Conservation (phyloP, 345 rosid genomes). For the Gossypium rotundifolium region DNA sequence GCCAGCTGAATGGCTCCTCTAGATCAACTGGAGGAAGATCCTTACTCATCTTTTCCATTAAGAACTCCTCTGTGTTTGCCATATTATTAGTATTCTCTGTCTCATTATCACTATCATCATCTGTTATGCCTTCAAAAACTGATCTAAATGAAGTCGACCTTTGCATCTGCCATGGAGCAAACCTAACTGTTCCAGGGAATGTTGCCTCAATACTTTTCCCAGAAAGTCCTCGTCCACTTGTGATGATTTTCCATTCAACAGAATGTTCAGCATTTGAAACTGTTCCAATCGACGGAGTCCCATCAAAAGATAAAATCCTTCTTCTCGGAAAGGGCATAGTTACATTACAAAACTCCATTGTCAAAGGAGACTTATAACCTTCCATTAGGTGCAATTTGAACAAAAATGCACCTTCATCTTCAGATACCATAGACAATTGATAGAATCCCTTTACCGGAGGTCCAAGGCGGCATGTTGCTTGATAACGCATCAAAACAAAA, state of each 20-base stretch:
- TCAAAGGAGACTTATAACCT: conserved; percentile 72
- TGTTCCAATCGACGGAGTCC: conserved; percentile 80
- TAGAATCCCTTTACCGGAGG: conserved; percentile 92
- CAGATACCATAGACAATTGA: conserved; percentile 95
- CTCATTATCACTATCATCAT: conserved; percentile 79
- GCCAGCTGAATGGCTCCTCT: conserved; percentile 97
- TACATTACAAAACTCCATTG: conserved; percentile 85
- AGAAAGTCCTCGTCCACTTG: conserved; percentile 67
- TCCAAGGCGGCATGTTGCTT: conserved; percentile 62
- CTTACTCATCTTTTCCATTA: conserved; percentile 80
- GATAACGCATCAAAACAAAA: conserved; percentile 80
- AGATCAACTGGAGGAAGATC: conserved; percentile 79
- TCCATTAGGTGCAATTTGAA: conserved; percentile 81
- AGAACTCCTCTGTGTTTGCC: conserved; percentile 67
- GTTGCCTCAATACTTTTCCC: conserved; percentile 81
- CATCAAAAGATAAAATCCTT: conserved; percentile 68
- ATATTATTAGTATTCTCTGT: conserved; percentile 52
- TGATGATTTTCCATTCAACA: conserved; percentile 80
- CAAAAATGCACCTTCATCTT: conserved; percentile 93
- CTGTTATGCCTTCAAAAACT: conserved; percentile 30
- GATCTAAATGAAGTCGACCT: conserved; percentile 32
- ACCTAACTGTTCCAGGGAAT: conserved; percentile 86
- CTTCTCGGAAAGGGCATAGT: conserved; percentile 92
- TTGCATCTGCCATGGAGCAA: conserved; percentile 69
- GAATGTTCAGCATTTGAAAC: conserved; percentile 77